Conservation (phyloP, 805 yeast species). For the Myxozyma neglecta region DNA sequence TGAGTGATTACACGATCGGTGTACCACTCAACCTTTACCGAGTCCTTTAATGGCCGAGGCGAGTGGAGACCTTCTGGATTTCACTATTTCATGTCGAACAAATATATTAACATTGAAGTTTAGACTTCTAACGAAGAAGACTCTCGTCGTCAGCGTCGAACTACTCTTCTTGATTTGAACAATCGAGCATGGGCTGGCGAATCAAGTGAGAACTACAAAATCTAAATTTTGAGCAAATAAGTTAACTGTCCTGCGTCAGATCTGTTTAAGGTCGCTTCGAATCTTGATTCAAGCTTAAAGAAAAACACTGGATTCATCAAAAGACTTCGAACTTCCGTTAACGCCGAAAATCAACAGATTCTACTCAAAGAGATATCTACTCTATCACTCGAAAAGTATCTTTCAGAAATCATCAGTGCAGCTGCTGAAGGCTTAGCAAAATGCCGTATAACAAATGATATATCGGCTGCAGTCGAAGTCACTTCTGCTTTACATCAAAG, state of each 20-base stretch:
- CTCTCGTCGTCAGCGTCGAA: constrained; percentile 30
- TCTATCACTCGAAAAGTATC: constrained; percentile 69
- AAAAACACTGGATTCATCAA: constrained; percentile 77
- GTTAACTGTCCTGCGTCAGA: constrained; percentile 5
- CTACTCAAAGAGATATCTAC: constrained; percentile 62
- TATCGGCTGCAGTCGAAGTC: constrained; percentile 63
- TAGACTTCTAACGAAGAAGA: constrained; percentile 7
- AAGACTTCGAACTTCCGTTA: constrained; percentile 59
- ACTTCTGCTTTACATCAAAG: constrained; percentile 76
- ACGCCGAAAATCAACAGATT: constrained; percentile 49
- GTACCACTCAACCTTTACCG: background rate
- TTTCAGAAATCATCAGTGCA: constrained; percentile 66
- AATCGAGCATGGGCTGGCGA: constrained; percentile 56
- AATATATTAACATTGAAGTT: no score
- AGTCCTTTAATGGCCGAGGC: constrained; percentile 3
- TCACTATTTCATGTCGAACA: no score
- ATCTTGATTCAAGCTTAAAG: constrained; percentile 71
- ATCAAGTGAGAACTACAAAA: constrained; percentile 35
- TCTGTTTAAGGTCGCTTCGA: constrained; percentile 20
- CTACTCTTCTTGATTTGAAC: constrained; percentile 46
- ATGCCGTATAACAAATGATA: constrained; percentile 56
- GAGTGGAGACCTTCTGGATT: no score
- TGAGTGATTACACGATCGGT: background rate
- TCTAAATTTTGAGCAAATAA: no score
- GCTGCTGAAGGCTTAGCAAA: constrained; percentile 61